Percentiles rank a stretch among this genome's conserved stretches.
Evolutionary conservation across 129 eudicot species (phyloP).

Genomic region (Centrapalus pauciflorus): DNA sequence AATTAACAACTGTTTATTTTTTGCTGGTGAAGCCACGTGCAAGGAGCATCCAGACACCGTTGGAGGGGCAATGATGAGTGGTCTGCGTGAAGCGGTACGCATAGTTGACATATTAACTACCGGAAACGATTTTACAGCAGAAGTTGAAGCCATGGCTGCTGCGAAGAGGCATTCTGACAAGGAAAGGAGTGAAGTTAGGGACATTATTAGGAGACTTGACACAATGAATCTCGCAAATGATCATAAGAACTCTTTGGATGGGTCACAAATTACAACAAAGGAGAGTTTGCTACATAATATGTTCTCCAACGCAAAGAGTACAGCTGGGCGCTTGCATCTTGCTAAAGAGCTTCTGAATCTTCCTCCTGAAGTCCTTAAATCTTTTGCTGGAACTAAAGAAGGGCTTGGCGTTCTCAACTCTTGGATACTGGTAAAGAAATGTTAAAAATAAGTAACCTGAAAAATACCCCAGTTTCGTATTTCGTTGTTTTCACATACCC

Average conservation of each 20-base stretch:
- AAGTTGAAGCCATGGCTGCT: slow-evolving; percentile 85
- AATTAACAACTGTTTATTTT: slow-evolving; percentile 73
- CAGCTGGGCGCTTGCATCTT: slow-evolving; percentile 83
- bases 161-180: slow-evolving; percentile 64
- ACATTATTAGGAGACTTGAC: slow-evolving; percentile 71
- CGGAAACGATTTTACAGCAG: slow-evolving; percentile 81
- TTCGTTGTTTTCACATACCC: neutral
- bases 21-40: slow-evolving; percentile 99
- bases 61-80: slow-evolving; percentile 99
- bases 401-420: slow-evolving; percentile 83
- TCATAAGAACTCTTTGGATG: slow-evolving; percentile 46
- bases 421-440: slow-evolving; percentile 74
- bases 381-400: slow-evolving; percentile 88
- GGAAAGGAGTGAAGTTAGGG: slow-evolving; percentile 80
- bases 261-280: slow-evolving; percentile 27
- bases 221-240: slow-evolving; percentile 50
- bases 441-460: neutral
- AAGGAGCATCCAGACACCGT: slow-evolving; percentile 99
- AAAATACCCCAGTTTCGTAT: neutral
- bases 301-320: slow-evolving; percentile 76
- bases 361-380: slow-evolving; percentile 67
- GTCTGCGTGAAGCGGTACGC: slow-evolving; percentile 92
- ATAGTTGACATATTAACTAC: slow-evolving; percentile 74
- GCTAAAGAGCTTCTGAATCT: slow-evolving; percentile 77
- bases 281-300: slow-evolving; percentile 60